A percentile compares a stretch with the other conserved stretches of the same genome.
These are phyloP conservation scores for Aspergillus glaucus DNA, from an alignment of 2,329 filamentous ascomycete species.

Conservation along the genomic window DNA sequence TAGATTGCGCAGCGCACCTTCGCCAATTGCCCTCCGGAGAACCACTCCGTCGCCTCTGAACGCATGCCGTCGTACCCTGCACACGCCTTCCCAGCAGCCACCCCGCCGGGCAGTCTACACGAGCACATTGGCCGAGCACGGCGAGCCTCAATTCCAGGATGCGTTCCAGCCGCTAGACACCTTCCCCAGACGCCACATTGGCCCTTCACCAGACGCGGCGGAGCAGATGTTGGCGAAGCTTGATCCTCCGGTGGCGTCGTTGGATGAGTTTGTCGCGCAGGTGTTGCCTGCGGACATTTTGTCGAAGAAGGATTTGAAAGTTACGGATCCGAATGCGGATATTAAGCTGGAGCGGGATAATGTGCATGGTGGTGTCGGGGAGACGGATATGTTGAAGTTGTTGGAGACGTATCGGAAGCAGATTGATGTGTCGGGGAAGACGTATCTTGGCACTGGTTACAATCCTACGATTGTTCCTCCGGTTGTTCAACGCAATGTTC, in stretches of 20 bases:
- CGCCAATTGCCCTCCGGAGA: slow-evolving; percentile 16
- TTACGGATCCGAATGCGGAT: slow-evolving; percentile 44
- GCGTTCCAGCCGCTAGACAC: slow-evolving; percentile 47
- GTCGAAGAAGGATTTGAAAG: slow-evolving; percentile 56
- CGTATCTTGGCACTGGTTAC: slow-evolving; percentile 83
- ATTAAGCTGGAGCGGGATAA: slow-evolving; percentile 36
- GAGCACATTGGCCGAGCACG: slow-evolving; percentile 87
- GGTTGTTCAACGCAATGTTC: slow-evolving; percentile 85
- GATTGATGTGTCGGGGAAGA: slow-evolving; percentile 56
- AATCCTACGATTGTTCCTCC: slow-evolving; percentile 78
- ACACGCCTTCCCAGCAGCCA: slow-evolving; percentile 18
- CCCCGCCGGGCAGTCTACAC: slow-evolving; percentile 60
- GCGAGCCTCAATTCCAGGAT: slow-evolving; percentile 32
- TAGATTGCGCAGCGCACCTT: slow-evolving; percentile 19
- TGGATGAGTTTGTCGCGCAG: slow-evolving; percentile 79
- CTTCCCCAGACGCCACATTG: slow-evolving; percentile 81
- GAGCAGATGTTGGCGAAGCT: slow-evolving; percentile 74
- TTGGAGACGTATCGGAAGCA: slow-evolving; percentile 40
- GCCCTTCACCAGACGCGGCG: slow-evolving; percentile 64
- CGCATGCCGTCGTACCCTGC: slow-evolving; percentile 23
- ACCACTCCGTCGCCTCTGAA: slow-evolving; percentile 24
- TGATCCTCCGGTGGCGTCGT: slow-evolving; percentile 62
- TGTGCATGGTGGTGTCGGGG: slow-evolving; percentile 41
- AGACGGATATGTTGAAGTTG: slow-evolving; percentile 38
- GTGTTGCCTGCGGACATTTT: slow-evolving; percentile 77